A percentile compares a stretch with the other conserved stretches of the same genome.
Conservation (phyloP, 805 yeast species). For the Isabelozyma heimii region DNA sequence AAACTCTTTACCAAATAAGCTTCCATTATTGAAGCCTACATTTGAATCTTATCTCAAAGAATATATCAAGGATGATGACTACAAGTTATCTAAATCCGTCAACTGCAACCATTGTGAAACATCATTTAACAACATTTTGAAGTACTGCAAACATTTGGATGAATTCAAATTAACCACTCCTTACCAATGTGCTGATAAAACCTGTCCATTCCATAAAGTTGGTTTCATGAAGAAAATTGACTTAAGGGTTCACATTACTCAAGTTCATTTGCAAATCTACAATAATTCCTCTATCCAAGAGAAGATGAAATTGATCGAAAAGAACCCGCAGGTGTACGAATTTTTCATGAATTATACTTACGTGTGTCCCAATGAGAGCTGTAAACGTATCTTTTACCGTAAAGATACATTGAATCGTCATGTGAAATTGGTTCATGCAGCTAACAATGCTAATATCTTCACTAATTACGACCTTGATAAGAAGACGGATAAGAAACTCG, state of each 20-base stretch:
- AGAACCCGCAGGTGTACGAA: background rate
- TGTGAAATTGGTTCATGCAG: slow-evolving; percentile 41
- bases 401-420: slow-evolving; percentile 52
- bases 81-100: slow-evolving; percentile 8
- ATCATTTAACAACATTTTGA: slow-evolving; percentile 10
- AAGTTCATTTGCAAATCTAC: background rate
- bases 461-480: background rate
- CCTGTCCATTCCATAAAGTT: background rate
- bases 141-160: background rate
- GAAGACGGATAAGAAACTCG: background rate
- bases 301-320: background rate
- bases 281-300: background rate
- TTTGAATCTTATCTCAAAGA: background rate
- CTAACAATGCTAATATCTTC: background rate
- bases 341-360: background rate
- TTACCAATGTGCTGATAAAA: background rate
- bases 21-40: background rate
- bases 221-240: background rate
- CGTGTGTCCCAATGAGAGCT: slow-evolving; percentile 15
- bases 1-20: background rate
- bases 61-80: background rate
- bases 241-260: background rate
- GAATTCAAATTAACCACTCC: background rate
- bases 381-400: slow-evolving; percentile 45
- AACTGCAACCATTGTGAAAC: slow-evolving; percentile 22